These are phyloP conservation scores for Clonostachys rosea DNA, from an alignment of 2,329 filamentous ascomycete species.

Conservation along the genomic window DNA sequence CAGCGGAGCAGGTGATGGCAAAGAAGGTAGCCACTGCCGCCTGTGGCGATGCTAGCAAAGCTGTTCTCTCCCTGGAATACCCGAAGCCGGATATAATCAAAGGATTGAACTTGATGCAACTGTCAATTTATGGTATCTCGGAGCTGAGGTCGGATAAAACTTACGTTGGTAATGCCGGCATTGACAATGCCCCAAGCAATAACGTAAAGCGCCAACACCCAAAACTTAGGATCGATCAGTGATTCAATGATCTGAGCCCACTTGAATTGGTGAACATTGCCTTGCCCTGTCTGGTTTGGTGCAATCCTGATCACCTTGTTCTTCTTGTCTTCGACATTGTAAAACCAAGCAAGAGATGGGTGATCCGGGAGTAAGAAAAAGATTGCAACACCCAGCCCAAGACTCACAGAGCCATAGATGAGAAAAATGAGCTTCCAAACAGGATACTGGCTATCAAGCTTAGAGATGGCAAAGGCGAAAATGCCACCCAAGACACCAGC, in stretches of 20 bases:
- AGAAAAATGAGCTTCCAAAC: conserved; percentile 14
- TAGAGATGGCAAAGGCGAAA: conserved; percentile 17
- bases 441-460: conserved; percentile 14
- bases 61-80: conserved; percentile 15
- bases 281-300: too few species aligned
- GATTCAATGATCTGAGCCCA: too few species aligned
- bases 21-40: conserved; percentile 21
- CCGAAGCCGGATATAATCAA: conserved; percentile 56
- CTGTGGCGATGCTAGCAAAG: conserved; percentile 20
- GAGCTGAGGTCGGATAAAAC: too few species aligned
- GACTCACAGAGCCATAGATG: conserved; percentile 10
- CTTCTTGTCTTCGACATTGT: too few species aligned
- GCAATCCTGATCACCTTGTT: too few species aligned
- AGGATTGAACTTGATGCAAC: conserved; percentile 49
- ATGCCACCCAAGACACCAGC: conserved; percentile 22
- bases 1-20: conserved; percentile 11
- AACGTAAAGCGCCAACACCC: too few species aligned
- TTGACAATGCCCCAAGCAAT: too few species aligned
- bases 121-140: too few species aligned
- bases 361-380: conserved; percentile 7
- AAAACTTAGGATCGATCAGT: too few species aligned
- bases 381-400: conserved; percentile 6
- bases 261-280: too few species aligned
- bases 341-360: background rate
- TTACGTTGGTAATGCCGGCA: too few species aligned